phyloP scores from a whole-genome alignment of 208 protist genomes.

The Acanthamoeba lenticulata region DNA sequence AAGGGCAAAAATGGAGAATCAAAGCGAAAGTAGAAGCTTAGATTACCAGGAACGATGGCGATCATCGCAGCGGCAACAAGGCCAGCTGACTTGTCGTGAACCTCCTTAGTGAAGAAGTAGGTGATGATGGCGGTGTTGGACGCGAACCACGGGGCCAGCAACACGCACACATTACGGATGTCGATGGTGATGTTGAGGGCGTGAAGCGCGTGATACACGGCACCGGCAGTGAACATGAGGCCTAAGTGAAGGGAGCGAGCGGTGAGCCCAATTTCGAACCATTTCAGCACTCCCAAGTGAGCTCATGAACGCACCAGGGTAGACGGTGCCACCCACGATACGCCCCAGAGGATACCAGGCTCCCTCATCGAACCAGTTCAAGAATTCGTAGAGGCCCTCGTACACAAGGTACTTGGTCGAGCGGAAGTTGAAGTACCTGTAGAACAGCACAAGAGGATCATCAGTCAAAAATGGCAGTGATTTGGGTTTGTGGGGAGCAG shows the following conservation, averaged over 20 bases:
- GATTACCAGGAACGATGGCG: conserved; percentile 87
- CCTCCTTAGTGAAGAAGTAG: conserved; percentile 89
- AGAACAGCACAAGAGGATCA: background rate
- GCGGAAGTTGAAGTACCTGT: conserved; percentile 92
- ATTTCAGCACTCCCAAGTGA: background rate
- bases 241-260: conserved; percentile 63
- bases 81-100: conserved; percentile 88
- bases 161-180: conserved; percentile 96
- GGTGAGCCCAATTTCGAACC: background rate
- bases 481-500: background rate
- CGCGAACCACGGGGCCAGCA: conserved; percentile 95
- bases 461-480: background rate
- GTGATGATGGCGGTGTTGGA: conserved; percentile 91
- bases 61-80: conserved; percentile 91
- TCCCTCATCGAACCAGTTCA: conserved; percentile 98
- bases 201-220: conserved; percentile 91
- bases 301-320: conserved; percentile 89
- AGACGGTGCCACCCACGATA: conserved; percentile 97
- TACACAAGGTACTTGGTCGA: conserved; percentile 90
- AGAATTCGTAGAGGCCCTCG: conserved; percentile 96
- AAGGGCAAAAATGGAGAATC: conserved; percentile 63
- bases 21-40: conserved; percentile 6
- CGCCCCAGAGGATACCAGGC: conserved; percentile 98
- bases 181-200: conserved; percentile 91
- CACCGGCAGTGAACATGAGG: conserved; percentile 95